Percentiles rank a stretch among this genome's conserved stretches.
Evolutionary conservation across 345 rosid genomes (phyloP).

Genomic region (Melastoma malabathricum): DNA sequence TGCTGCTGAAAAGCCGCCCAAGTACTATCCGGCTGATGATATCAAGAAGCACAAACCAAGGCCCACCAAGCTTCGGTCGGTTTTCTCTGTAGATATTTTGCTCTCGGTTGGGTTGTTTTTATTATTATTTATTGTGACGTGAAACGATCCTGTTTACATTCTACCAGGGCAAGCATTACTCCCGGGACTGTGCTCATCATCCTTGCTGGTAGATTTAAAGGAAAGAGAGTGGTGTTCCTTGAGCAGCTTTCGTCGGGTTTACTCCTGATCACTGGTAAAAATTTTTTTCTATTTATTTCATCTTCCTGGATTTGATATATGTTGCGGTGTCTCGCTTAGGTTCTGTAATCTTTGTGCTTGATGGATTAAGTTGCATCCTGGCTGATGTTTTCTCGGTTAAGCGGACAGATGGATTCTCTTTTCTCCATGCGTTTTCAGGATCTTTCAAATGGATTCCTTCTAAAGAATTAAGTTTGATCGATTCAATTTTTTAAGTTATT

Average conservation of each 20-base stretch:
- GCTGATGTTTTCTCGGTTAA: too few species aligned
- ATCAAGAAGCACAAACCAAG: conserved; percentile 66
- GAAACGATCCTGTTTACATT: neutral
- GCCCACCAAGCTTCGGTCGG: conserved; percentile 56
- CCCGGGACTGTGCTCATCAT: conserved; percentile 60
- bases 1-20: conserved; percentile 38
- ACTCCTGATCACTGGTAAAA: conserved; percentile 78
- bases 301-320: too few species aligned
- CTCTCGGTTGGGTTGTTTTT: too few species aligned
- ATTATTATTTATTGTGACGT: neutral
- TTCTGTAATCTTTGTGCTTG: too few species aligned
- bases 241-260: conserved; percentile 82
- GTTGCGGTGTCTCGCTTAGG: too few species aligned
- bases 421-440: too few species aligned
- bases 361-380: too few species aligned
- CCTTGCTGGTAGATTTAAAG: conserved; percentile 75
- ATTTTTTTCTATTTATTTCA: too few species aligned
- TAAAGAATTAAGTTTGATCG: too few species aligned
- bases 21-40: conserved; percentile 77
- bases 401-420: too few species aligned
- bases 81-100: neutral
- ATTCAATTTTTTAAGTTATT: neutral
- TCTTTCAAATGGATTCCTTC: too few species aligned
- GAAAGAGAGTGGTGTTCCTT: conserved; percentile 71
- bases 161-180: conserved; percentile 40